A percentile compares a stretch with the other conserved stretches of the same genome.
phyloP scores from a whole-genome alignment of 768 basidiomycete genomes.

The Clavaria fumosa region DNA sequence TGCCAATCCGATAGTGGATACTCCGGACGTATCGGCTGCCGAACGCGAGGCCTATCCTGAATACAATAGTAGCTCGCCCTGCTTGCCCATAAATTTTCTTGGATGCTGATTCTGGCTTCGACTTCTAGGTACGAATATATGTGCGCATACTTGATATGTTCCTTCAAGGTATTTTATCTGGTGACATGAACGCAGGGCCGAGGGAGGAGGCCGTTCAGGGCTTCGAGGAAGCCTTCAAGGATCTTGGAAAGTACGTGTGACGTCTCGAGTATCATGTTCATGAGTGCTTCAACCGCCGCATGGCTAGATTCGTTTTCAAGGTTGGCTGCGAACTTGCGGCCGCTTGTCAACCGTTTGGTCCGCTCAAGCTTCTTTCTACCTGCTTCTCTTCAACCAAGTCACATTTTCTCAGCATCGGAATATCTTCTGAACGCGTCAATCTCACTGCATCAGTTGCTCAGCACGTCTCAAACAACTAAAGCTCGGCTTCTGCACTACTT shows the following conservation, averaged over 20 bases:
- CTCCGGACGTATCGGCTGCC: constrained; percentile 40
- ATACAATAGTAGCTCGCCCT: too few relatives aligned
- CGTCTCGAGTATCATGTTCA: constrained; percentile 4
- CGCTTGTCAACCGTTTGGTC: constrained; percentile 89
- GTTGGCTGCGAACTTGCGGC: constrained; percentile 69
- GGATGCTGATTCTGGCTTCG: too few relatives aligned
- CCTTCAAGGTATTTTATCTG: neutral
- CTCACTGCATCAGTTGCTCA: constrained; percentile 58
- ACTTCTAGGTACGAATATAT: constrained; percentile 80
- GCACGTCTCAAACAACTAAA: constrained; percentile 70
- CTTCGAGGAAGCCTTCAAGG: constrained; percentile 82
- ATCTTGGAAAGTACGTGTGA: constrained; percentile 44
- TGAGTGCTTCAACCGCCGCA: constrained; percentile 19
- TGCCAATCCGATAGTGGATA: constrained; percentile 67
- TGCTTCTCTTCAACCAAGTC: neutral
- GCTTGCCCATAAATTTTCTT: too few relatives aligned
- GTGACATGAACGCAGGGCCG: constrained; percentile 37
- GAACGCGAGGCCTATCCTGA: constrained; percentile 51
- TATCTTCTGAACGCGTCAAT: constrained; percentile 50
- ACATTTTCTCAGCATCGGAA: constrained; percentile 34
- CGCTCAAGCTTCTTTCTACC: neutral
- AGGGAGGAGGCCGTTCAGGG: constrained; percentile 48
- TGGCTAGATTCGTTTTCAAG: constrained; percentile 67
- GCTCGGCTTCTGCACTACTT: constrained; percentile 96
- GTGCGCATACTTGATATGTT: too few relatives aligned